Conservation (phyloP, 1,284 basidiomycete species). For the Trichosporon ovoides region DNA sequence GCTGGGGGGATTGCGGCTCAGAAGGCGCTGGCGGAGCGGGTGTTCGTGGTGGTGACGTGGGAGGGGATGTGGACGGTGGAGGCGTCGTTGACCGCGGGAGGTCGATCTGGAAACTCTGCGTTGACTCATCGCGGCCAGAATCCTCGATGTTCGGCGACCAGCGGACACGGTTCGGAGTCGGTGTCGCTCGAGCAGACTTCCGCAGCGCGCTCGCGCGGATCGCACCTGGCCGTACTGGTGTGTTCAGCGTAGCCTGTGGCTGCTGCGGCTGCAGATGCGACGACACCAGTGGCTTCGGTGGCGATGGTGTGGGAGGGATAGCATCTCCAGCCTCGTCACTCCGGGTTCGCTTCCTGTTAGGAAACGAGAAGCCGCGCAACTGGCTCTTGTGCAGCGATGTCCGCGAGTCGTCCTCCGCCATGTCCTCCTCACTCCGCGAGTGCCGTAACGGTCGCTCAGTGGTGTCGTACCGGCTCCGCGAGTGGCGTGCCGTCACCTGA, state of each 20-base stretch:
- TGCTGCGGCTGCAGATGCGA: not conserved
- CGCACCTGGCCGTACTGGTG: not conserved
- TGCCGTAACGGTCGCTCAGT: not conserved
- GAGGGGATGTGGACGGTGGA: not conserved
- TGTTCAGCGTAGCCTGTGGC: not conserved
- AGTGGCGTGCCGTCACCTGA: not conserved
- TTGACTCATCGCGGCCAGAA: not conserved
- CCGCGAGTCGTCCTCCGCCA: not conserved
- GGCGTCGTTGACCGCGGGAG: not conserved
- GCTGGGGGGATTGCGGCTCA: not conserved
- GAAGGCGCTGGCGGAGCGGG: not conserved
- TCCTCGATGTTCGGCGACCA: conserved; percentile 9
- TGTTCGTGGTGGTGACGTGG: not conserved
- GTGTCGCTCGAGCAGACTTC: not conserved
- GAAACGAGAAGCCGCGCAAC: not conserved
- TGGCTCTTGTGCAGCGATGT: not conserved
- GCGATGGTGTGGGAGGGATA: not conserved
- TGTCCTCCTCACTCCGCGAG: not conserved
- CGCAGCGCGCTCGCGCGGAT: not conserved
- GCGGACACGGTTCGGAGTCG: not conserved
- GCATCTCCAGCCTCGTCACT: not conserved
- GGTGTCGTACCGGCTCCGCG: not conserved
- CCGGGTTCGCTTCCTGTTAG: not conserved
- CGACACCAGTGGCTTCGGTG: not conserved
- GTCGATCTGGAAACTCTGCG: not conserved